Evolutionary conservation across 164 flowering plant species (phyloP).

Genomic region (Warburgia ugandensis): DNA sequence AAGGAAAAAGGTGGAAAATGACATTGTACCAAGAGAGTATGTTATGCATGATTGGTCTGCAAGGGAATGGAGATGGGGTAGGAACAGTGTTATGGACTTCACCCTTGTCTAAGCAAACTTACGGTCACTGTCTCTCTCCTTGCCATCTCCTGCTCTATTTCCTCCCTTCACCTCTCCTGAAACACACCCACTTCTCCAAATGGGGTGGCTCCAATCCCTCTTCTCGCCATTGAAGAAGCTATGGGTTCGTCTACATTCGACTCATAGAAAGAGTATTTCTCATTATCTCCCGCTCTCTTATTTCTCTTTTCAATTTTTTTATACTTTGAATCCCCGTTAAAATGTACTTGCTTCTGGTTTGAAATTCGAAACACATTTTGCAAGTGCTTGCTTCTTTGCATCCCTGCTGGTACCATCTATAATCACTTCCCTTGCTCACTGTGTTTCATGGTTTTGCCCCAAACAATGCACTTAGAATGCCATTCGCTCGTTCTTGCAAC

Average conservation of each 20-base stretch:
- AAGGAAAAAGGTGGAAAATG: conserved; percentile 23
- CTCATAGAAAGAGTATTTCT: conserved; percentile 31
- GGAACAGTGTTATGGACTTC: conserved; percentile 17
- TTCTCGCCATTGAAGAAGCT: conserved; percentile 59
- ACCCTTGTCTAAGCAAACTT: conserved; percentile 24
- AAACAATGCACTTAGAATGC: no score
- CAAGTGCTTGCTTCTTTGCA: no score
- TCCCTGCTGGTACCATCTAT: no score
- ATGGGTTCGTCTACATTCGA: conserved; percentile 41
- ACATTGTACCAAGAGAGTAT: conserved; percentile 27
- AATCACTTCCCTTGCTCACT: no score
- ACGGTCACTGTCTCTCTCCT: conserved; percentile 6
- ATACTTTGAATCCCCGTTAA: no score
- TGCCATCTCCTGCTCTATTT: conserved; percentile 19
- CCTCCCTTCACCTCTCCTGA: conserved; percentile 28
- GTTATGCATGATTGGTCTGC: conserved; percentile 15
- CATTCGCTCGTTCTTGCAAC: no score
- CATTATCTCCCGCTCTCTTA: background rate
- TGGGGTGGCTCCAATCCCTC: conserved; percentile 63
- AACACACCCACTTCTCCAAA: conserved; percentile 22
- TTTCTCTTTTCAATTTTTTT: no score
- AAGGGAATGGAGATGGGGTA: conserved; percentile 17
- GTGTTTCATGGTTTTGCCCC: no score
- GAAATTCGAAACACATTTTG: no score
- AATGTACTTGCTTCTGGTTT: no score